Conservation (phyloP, 768 basidiomycete genomes). For the Astraeus odoratus region DNA sequence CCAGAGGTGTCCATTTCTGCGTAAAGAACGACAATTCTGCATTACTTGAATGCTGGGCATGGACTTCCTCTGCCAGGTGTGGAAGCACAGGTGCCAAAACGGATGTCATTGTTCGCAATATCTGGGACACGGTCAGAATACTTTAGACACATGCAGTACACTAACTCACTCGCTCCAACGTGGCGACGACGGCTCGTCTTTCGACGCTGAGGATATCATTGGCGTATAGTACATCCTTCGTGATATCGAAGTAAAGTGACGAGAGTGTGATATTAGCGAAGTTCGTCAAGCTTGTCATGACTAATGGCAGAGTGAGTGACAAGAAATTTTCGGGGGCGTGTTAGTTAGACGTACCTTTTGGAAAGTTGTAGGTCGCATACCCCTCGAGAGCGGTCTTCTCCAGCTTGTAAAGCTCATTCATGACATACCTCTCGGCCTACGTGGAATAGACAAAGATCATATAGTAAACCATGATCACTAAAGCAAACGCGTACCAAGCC, state of each 20-base stretch:
- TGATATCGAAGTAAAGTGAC: slow-evolving; percentile 86
- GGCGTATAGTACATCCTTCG: slow-evolving; percentile 86
- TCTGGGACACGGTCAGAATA: slow-evolving; percentile 31
- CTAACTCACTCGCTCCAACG: slow-evolving; percentile 55
- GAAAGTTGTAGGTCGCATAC: slow-evolving; percentile 74
- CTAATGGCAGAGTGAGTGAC: slow-evolving; percentile 33
- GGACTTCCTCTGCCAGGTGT: slow-evolving; percentile 86
- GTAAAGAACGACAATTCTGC: slow-evolving; percentile 56
- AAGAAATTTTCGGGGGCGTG: not conserved
- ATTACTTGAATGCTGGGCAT: slow-evolving; percentile 25
- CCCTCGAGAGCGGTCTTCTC: slow-evolving; percentile 61
- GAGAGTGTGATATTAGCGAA: slow-evolving; percentile 85
- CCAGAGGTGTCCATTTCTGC: slow-evolving; percentile 62
- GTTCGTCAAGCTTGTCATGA: slow-evolving; percentile 61
- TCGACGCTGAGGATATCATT: slow-evolving; percentile 41
- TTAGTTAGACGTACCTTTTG: slow-evolving; percentile 50
- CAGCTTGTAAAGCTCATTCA: slow-evolving; percentile 74
- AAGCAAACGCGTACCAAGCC: slow-evolving; percentile 47
- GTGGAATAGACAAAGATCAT: not conserved
- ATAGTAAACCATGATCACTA: not conserved
- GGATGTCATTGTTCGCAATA: slow-evolving; percentile 57
- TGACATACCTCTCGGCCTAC: slow-evolving; percentile 79
- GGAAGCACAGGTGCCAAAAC: slow-evolving; percentile 84
- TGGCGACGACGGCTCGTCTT: slow-evolving; percentile 62
- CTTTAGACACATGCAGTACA: not conserved